Percentiles rank a stretch among this genome's conserved stretches.
Conservation (phyloP, 1,139 yeast species). For the Hyphopichia khmerensis region DNA sequence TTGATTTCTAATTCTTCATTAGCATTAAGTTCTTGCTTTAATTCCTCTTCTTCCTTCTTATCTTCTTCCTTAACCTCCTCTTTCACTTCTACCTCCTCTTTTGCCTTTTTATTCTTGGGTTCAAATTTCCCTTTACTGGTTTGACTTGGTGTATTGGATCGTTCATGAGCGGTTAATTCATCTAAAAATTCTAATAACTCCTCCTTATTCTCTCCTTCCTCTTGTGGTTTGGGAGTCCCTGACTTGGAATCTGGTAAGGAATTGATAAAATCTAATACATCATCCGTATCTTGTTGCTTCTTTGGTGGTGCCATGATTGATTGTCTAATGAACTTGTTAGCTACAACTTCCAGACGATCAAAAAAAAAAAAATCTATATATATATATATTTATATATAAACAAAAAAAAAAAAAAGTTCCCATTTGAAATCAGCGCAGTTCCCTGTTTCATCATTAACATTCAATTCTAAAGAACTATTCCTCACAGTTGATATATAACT, state of each 20-base stretch:
- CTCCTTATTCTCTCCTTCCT: conserved; percentile 49
- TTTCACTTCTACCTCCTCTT: conserved; percentile 1
- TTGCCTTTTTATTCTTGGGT: conserved; percentile 25
- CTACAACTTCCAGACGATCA: not conserved
- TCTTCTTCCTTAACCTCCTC: conserved; percentile 8
- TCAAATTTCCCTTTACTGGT: conserved; percentile 19
- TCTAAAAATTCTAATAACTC: conserved; percentile 87
- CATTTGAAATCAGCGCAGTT: too few relatives aligned
- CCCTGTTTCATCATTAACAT: too few relatives aligned
- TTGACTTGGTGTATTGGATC: conserved; percentile 12
- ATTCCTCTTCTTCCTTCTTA: conserved; percentile 5
- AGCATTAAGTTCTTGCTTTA: conserved; percentile 6
- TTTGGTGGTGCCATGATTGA: not conserved
- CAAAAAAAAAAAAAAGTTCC: too few relatives aligned
- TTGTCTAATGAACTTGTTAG: not conserved
- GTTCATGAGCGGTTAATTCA: conserved; percentile 60
- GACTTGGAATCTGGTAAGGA: conserved; percentile 71
- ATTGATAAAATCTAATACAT: conserved; percentile 85
- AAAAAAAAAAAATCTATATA: not conserved
- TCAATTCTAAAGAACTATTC: too few relatives aligned
- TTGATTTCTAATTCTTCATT: conserved; percentile 41
- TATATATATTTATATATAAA: not conserved
- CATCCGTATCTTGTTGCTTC: conserved; percentile 53
- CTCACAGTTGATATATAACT: too few relatives aligned
- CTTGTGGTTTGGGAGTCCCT: conserved; percentile 32